These are phyloP conservation scores for Aspergillus campestris DNA, from an alignment of 495 filamentous ascomycete genomes.

Conservation along the genomic window DNA sequence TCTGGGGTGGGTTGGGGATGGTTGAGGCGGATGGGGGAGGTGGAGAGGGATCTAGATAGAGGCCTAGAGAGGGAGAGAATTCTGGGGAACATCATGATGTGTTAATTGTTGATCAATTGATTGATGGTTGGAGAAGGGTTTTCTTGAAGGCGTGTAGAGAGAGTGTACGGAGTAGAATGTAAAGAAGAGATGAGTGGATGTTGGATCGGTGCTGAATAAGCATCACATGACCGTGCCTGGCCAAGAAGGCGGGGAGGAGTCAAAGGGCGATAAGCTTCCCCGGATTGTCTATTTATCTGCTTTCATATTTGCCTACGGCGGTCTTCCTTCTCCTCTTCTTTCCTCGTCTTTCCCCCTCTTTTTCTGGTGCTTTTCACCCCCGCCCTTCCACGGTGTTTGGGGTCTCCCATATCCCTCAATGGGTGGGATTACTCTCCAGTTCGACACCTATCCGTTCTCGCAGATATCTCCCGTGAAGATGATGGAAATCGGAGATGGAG, in stretches of 20 bases:
- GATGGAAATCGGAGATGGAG: too few species aligned
- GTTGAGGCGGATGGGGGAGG: slow-evolving; percentile 6
- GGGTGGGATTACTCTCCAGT: too few species aligned
- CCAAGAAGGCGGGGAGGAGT: slow-evolving; percentile 28
- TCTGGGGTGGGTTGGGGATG: background rate
- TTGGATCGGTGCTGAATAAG: slow-evolving; percentile 33
- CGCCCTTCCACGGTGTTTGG: too few species aligned
- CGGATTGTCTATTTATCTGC: too few species aligned
- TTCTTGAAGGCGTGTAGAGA: background rate
- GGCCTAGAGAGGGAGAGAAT: background rate
- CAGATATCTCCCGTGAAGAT: too few species aligned
- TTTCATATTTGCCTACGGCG: too few species aligned
- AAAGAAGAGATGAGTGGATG: background rate
- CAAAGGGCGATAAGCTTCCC: slow-evolving; percentile 27
- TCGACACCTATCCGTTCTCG: too few species aligned
- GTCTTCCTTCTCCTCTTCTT: background rate
- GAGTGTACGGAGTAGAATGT: background rate
- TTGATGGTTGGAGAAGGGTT: background rate
- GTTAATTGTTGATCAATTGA: too few species aligned
- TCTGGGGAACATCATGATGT: background rate
- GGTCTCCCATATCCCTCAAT: too few species aligned
- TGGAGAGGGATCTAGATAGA: slow-evolving; percentile 9
- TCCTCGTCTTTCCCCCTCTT: background rate
- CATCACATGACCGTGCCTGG: slow-evolving; percentile 15
- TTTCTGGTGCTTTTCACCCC: background rate